Evolutionary conservation across 2,329 filamentous ascomycete species (phyloP).

Genomic region (Alternaria gaisen): DNA sequence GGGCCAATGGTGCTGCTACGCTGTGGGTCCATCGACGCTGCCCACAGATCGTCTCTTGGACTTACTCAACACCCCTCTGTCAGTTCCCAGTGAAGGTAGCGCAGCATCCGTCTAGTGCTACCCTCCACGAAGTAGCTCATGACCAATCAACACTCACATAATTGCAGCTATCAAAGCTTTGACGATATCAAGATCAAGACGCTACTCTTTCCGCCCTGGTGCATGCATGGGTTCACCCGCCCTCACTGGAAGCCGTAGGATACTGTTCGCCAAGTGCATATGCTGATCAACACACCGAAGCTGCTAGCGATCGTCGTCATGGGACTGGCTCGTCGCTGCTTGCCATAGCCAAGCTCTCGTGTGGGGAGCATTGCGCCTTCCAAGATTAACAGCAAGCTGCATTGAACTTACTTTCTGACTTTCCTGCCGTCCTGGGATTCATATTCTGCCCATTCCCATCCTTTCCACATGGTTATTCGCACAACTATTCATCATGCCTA

Average conservation of each 20-base stretch:
- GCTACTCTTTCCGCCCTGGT: conserved; percentile 7
- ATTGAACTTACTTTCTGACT: conserved; percentile 7
- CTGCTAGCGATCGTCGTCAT: conserved; percentile 23
- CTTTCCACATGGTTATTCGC: conserved; percentile 5
- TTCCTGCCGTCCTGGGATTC: conserved; percentile 6
- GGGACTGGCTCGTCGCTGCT: conserved; percentile 11
- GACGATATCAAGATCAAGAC: conserved; percentile 14
- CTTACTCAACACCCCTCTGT: conserved; percentile 21
- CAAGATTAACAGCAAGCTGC: conserved; percentile 7
- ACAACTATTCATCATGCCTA: conserved; percentile 32
- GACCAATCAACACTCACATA: conserved; percentile 23
- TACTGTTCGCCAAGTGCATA: conserved; percentile 23
- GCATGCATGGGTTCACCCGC: conserved; percentile 13
- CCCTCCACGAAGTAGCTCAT: conserved; percentile 22
- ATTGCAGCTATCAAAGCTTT: conserved; percentile 17
- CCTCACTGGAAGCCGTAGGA: conserved; percentile 11
- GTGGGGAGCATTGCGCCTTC: conserved; percentile 14
- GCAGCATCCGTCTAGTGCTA: conserved; percentile 8
- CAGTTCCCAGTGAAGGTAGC: conserved; percentile 16
- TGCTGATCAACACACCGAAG: conserved; percentile 24
- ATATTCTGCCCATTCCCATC: background rate
- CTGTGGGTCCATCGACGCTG: conserved; percentile 10
- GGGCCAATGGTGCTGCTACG: conserved; percentile 1
- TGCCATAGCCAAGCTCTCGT: conserved; percentile 12
- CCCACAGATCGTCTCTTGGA: conserved; percentile 9